Conservation (phyloP, 2,329 filamentous ascomycete genomes). For the Aspergillus melleus region DNA sequence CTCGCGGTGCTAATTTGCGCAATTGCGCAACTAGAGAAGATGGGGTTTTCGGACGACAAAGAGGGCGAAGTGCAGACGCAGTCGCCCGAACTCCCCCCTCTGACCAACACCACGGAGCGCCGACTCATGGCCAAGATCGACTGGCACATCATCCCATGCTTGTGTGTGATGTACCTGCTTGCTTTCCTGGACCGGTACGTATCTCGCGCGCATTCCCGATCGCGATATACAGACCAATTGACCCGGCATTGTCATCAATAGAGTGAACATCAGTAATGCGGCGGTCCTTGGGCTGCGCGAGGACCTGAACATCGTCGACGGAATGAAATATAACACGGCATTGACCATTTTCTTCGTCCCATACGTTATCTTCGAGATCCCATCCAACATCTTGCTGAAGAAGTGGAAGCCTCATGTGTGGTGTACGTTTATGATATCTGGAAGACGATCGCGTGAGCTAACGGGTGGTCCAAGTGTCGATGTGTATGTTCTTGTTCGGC, state of each 20-base stretch:
- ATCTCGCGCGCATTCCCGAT: background rate
- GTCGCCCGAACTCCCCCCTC: constrained; percentile 27
- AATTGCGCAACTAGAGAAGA: constrained; percentile 4
- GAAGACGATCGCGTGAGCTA: background rate
- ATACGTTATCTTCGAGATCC: constrained; percentile 67
- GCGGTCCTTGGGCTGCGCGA: constrained; percentile 63
- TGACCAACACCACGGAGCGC: constrained; percentile 52
- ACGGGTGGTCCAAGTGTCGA: constrained; percentile 50
- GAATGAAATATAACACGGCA: constrained; percentile 69
- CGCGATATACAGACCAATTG: background rate
- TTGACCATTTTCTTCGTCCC: constrained; percentile 81
- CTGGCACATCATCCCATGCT: constrained; percentile 67
- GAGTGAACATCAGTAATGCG: constrained; percentile 80
- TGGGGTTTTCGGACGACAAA: constrained; percentile 14
- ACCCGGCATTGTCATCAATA: constrained; percentile 11
- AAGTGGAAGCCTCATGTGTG: constrained; percentile 65
- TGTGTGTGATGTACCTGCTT: constrained; percentile 70
- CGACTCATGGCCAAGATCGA: constrained; percentile 71
- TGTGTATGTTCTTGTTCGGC: constrained; percentile 84
- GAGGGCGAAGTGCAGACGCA: constrained; percentile 20
- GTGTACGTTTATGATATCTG: constrained; percentile 43
- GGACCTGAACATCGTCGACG: constrained; percentile 59
- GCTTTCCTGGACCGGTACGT: constrained; percentile 61
- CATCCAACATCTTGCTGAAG: constrained; percentile 72
- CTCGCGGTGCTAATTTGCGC: background rate